Evolutionary conservation across 495 filamentous ascomycete genomes (phyloP), one percentile per base, ranked within the genome.

Genomic region (Hypoxylon intermedium): DNA sequence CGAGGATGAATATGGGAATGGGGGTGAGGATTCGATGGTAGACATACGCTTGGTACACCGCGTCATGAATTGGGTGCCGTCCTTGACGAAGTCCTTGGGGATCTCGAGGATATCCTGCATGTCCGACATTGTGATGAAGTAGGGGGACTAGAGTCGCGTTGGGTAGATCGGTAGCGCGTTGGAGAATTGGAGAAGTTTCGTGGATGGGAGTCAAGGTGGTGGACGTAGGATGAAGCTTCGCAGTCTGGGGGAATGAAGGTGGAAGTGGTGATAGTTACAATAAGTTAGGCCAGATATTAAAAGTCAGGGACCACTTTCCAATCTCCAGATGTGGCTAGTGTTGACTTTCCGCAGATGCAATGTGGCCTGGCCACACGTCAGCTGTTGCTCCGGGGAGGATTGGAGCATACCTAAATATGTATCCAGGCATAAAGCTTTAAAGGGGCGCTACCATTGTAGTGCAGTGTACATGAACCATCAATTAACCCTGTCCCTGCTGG

Each of bases 31-130:
- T 46, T 37, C 19, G 13, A 55, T 28, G 37, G 40, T 37, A 24
- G 24, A 69, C 83, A 26, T 81, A 90, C 87, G 90, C 79, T 93
- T 93, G 44, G 86, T 89, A 81, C 90, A 92, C 64, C 89, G 80
- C 73, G 89, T 90, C 58, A 93, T 77, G 75, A 93, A 93, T 56
- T 86, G 83, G 21, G 87, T 83, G 59, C 90, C 90, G 62, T 93
- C 90, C 56, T 84, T 85, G 61, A 93, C 64, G 73, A 93, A 93
- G 71, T 92, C 88, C 74, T 83, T 82, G 58, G 90, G 90, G 72
- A 92, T 87, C 67, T 92, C 89, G 60, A 85, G 78, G 61, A 92
- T 71, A 60, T 92, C 89, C 69, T 89, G 84, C 58, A 92, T 83
- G 64, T 92, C 89, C 51, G 87, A 85, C 86, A 89, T 89, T 40